Conservation (phyloP, 1,284 basidiomycete species). For the Ustilago hordei region DNA sequence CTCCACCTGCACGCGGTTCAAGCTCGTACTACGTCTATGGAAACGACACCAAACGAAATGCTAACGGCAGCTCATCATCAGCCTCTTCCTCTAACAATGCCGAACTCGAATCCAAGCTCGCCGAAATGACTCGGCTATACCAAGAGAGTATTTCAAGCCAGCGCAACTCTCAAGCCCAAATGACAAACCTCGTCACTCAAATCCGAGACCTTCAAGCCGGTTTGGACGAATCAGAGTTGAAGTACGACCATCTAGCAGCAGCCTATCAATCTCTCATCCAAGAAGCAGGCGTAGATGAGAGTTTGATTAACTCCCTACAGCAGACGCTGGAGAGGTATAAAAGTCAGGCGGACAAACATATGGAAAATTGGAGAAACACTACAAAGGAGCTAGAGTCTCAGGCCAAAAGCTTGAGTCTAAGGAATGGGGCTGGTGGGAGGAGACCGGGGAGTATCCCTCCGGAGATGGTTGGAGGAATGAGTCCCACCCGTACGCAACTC, state of each 20-base stretch:
- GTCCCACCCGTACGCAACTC: background rate
- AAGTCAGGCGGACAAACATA: slow-evolving; percentile 55
- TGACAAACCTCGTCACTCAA: slow-evolving; percentile 83
- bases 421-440: background rate
- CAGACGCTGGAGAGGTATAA: slow-evolving; percentile 51
- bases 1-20: slow-evolving; percentile 16
- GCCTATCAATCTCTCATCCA: slow-evolving; percentile 46
- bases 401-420: slow-evolving; percentile 19
- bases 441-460: slow-evolving; percentile 28
- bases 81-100: background rate
- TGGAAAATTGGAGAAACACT: slow-evolving; percentile 52
- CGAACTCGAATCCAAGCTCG: slow-evolving; percentile 78
- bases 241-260: slow-evolving; percentile 50
- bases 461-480: slow-evolving; percentile 13
- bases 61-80: slow-evolving; percentile 7
- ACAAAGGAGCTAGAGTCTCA: slow-evolving; percentile 50
- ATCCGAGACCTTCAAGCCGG: slow-evolving; percentile 82
- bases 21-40: slow-evolving; percentile 52
- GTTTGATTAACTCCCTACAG: slow-evolving; percentile 46
- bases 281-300: slow-evolving; percentile 54
- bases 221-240: slow-evolving; percentile 81
- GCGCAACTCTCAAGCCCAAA: slow-evolving; percentile 83
- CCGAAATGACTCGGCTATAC: slow-evolving; percentile 76
- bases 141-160: slow-evolving; percentile 80
- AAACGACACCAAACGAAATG: slow-evolving; percentile 21